Conservation (phyloP, 108 stramenopile genomes). For the Nitzschia palea region DNA sequence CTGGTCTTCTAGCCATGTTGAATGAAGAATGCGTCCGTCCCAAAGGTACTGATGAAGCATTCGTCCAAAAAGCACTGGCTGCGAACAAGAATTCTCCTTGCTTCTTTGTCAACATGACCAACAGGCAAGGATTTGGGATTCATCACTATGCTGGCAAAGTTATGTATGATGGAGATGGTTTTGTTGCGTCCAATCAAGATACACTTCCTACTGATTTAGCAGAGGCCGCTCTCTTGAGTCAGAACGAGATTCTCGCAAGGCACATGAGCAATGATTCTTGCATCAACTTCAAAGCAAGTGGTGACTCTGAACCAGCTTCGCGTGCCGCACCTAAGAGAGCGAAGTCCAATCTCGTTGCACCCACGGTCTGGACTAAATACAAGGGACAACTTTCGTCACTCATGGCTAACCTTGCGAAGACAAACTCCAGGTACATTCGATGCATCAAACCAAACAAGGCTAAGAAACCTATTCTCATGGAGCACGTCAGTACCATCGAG, state of each 20-base stretch:
- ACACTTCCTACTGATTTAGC: slow-evolving; percentile 75
- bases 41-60: slow-evolving; percentile 82
- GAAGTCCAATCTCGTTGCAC: slow-evolving; percentile 61
- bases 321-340: slow-evolving; percentile 39
- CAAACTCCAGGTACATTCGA: slow-evolving; percentile 81
- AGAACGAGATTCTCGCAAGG: slow-evolving; percentile 58
- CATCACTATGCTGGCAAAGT: slow-evolving; percentile 95
- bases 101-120: slow-evolving; percentile 54
- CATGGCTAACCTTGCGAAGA: slow-evolving; percentile 64
- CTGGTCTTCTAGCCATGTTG: slow-evolving; percentile 90
- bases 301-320: slow-evolving; percentile 6
- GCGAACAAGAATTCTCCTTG: slow-evolving; percentile 60
- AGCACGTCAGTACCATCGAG: slow-evolving; percentile 78
- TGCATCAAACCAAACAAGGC: slow-evolving; percentile 87
- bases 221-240: slow-evolving; percentile 47
- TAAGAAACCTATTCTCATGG: slow-evolving; percentile 78
- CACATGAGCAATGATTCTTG: slow-evolving; percentile 36
- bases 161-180: slow-evolving; percentile 81
- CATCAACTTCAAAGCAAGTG: slow-evolving; percentile 27
- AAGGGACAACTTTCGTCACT: slow-evolving; percentile 70
- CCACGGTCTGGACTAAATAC: slow-evolving; percentile 83
- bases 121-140: slow-evolving; percentile 81
- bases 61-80: slow-evolving; percentile 65
- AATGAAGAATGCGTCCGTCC: slow-evolving; percentile 96
- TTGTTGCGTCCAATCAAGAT: slow-evolving; percentile 87